phyloP scores from a whole-genome alignment of 1,139 yeast genomes.

The Saccharomyces hybrid region DNA sequence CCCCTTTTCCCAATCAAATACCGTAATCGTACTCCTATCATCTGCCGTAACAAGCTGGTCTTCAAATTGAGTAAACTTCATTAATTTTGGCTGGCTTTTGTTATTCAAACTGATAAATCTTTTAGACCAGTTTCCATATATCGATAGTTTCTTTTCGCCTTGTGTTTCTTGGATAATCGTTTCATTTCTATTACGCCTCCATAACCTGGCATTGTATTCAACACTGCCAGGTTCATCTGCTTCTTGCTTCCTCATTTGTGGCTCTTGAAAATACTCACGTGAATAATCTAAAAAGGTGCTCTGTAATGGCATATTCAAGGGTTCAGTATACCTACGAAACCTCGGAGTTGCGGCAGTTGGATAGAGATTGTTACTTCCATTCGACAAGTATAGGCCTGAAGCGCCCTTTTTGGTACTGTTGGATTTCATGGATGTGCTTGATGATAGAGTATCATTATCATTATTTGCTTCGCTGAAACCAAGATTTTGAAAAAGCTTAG shows the following conservation, averaged over 20 bases:
- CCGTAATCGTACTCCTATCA: slow-evolving; percentile 73
- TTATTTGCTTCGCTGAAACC: slow-evolving; percentile 17
- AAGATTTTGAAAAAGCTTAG: slow-evolving; percentile 19
- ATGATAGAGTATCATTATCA: slow-evolving; percentile 7
- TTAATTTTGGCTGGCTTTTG: slow-evolving; percentile 67
- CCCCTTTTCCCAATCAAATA: slow-evolving; percentile 80
- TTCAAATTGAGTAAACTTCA: slow-evolving; percentile 86
- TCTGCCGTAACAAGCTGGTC: slow-evolving; percentile 74
- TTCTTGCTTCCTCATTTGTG: slow-evolving; percentile 84
- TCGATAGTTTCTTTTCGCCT: slow-evolving; percentile 74
- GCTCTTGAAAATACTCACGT: slow-evolving; percentile 91
- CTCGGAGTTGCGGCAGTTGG: slow-evolving; percentile 35
- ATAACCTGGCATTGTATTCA: slow-evolving; percentile 71
- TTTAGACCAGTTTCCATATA: slow-evolving; percentile 80
- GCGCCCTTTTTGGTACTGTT: neutral
- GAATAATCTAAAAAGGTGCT: slow-evolving; percentile 84
- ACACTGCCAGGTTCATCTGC: slow-evolving; percentile 90
- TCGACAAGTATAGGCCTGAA: slow-evolving; percentile 20
- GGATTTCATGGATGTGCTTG: neutral
- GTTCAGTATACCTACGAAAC: slow-evolving; percentile 31
- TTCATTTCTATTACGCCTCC: slow-evolving; percentile 90
- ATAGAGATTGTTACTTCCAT: slow-evolving; percentile 45
- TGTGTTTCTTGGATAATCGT: slow-evolving; percentile 81
- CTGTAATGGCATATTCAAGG: slow-evolving; percentile 43
- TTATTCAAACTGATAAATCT: slow-evolving; percentile 58